Base-by-base conservation (phyloP, 2,329 filamentous ascomycete genomes). In the Teratosphaeria epicoccoides region DNA sequence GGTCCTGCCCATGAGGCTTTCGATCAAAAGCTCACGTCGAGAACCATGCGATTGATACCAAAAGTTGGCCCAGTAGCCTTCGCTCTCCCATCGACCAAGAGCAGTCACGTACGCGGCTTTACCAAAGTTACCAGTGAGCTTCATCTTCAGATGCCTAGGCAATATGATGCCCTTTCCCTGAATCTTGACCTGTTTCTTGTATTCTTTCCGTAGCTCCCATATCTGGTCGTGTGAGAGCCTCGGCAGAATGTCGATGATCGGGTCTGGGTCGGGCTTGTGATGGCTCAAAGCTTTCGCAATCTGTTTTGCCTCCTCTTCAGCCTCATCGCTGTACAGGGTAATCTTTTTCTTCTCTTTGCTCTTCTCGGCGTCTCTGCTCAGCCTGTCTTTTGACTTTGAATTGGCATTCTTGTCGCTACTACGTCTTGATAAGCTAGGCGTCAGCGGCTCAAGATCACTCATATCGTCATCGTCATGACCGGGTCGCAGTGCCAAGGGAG, bases 51-150 rank as follows among this genome's bases (percentile, higher is more conserved):
- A 84, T 66, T 96, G 91, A 71, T 96, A 97, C 84, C 89, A 97
- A 70, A 88, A 95, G 68, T 96, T 97, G 54, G 91, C 89, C 90
- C 93, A 98, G 75, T 95, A 95, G 0, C 88, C 88, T 68, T 98
- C 93, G 60, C 83, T 85, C 71, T 96, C 93, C 84, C 89, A 97
- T 49, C 80, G 79, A 9, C 93, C 93, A 0, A 97, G 79, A 0
- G 91, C 89, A 2, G 88, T 90, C 3, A 90, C 83, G 68, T 97
- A 96, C 63, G 85, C 89, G 6, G 87, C 86, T 71, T 97, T 97
- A 71, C 90, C 91, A 59, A 97, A 83, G 60, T 81, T 83, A 4
- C 83, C 76, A 50, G 85, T 78, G 43, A 87, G 83, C 70, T 90
- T 89, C 62, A 90, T 75, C 55, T 88, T 88, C 66, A 93, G 86